Evolutionary conservation across 306 rosid genomes (phyloP).

Genomic region (Ceratonia siliqua): DNA sequence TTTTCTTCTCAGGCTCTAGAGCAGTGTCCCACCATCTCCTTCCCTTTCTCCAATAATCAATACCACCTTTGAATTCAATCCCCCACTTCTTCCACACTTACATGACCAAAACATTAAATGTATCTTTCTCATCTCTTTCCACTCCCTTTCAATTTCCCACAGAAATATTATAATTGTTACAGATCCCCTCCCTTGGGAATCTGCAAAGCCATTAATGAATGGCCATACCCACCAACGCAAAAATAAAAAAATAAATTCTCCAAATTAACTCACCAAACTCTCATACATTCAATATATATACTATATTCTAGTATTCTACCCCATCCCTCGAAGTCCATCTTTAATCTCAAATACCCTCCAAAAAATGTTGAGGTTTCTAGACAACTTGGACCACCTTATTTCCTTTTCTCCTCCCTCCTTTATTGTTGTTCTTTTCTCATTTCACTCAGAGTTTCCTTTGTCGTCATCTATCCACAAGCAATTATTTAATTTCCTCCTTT

Average conservation of each 20-base stretch:
- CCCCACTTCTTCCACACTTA: slow-evolving; percentile 52
- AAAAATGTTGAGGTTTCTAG: slow-evolving; percentile 60
- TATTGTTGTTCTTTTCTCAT: slow-evolving; percentile 16
- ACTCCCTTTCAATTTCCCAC: slow-evolving; percentile 25
- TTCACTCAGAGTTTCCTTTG: slow-evolving; percentile 62
- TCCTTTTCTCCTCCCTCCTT: slow-evolving; percentile 19
- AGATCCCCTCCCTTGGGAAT: slow-evolving; percentile 68
- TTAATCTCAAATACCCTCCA: slow-evolving; percentile 52
- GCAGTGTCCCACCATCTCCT: slow-evolving; percentile 51
- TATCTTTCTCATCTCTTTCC: slow-evolving; percentile 3
- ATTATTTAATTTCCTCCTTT: slow-evolving; percentile 71
- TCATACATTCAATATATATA: slow-evolving; percentile 41
- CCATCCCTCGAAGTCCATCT: slow-evolving; percentile 53
- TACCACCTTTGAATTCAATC: slow-evolving; percentile 53
- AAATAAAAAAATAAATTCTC: slow-evolving; percentile 32
- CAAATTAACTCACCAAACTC: slow-evolving; percentile 54
- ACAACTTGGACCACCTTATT: slow-evolving; percentile 48
- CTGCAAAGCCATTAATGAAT: slow-evolving; percentile 68
- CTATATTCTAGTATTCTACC: slow-evolving; percentile 49
- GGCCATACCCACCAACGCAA: slow-evolving; percentile 50
- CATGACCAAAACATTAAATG: slow-evolving; percentile 46
- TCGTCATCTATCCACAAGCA: slow-evolving; percentile 71
- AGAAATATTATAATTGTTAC: slow-evolving; percentile 30
- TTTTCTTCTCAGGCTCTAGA: background rate
- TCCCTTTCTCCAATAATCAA: slow-evolving; percentile 49